Conservation (phyloP, 2,329 filamentous ascomycete genomes). For the Apiospora kogelbergensis region DNA sequence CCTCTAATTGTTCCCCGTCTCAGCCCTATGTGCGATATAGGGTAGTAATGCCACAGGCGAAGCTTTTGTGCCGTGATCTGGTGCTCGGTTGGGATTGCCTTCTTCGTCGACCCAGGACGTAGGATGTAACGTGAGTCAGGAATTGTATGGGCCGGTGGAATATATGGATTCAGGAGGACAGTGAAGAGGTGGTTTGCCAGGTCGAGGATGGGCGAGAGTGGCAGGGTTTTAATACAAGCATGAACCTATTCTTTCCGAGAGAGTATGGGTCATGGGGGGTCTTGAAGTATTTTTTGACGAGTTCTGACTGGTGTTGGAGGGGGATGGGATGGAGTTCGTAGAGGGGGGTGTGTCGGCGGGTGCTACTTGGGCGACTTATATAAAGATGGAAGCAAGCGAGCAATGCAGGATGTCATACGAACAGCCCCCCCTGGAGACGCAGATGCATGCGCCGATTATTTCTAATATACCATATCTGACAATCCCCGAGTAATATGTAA, state of each 20-base stretch:
- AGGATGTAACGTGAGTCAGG: not conserved
- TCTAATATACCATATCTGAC: not conserved
- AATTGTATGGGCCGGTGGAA: not conserved
- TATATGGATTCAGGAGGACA: not conserved
- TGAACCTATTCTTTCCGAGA: not conserved
- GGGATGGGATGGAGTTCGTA: not conserved
- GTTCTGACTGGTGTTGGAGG: not conserved
- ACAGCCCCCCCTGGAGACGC: not conserved
- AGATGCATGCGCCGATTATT: not conserved
- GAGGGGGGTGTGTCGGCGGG: not conserved
- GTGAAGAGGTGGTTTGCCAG: not conserved
- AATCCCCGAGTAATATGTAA: not conserved
- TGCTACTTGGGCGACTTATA: not conserved
- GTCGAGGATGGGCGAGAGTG: not conserved
- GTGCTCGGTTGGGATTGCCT: not conserved
- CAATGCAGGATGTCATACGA: constrained; percentile 5
- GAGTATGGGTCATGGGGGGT: not conserved
- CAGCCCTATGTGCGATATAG: not conserved
- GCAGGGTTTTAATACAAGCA: constrained; percentile 1
- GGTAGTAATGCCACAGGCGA: not conserved
- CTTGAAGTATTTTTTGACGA: not conserved
- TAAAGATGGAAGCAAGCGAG: not conserved
- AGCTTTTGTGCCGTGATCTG: not conserved
- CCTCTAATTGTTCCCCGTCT: not conserved
- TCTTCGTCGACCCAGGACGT: not conserved